Conservation (phyloP, 192 early-diverging fungal genomes). For the Rhizophagus clarus region DNA sequence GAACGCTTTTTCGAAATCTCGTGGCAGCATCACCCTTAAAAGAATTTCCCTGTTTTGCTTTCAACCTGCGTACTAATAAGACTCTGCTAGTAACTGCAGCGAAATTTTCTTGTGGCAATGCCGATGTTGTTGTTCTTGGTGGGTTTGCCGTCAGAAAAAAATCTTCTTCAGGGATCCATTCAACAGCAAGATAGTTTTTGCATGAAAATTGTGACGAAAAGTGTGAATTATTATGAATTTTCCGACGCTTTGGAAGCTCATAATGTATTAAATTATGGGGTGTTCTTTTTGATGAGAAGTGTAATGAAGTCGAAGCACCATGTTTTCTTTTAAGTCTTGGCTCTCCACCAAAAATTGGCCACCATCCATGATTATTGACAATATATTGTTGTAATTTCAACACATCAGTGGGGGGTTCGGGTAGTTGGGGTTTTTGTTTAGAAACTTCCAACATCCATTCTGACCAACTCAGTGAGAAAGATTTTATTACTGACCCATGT, state of each 20-base stretch:
- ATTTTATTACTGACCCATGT: background rate
- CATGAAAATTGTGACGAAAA: conserved; percentile 32
- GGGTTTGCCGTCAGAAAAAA: background rate
- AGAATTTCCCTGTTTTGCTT: conserved; percentile 30
- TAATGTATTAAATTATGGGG: background rate
- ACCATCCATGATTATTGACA: conserved; percentile 30
- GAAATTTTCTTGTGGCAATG: conserved; percentile 32
- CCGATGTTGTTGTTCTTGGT: conserved; percentile 31
- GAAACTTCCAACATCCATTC: conserved; percentile 23
- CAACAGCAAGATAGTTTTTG: conserved; percentile 35
- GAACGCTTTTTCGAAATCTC: conserved; percentile 29
- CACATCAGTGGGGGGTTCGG: background rate
- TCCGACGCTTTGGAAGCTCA: conserved; percentile 22
- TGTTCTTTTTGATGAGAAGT: background rate
- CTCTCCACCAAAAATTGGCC: conserved; percentile 33
- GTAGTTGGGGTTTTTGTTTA: conserved; percentile 20
- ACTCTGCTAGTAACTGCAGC: conserved; percentile 33
- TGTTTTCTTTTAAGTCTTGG: conserved; percentile 24
- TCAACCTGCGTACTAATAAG: conserved; percentile 31
- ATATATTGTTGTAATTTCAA: conserved; percentile 30
- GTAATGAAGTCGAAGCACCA: background rate
- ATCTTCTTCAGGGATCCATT: conserved; percentile 28
- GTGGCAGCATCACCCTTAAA: conserved; percentile 29
- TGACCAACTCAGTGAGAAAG: conserved; percentile 25
- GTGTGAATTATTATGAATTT: conserved; percentile 31